phyloP scores from a whole-genome alignment of 257 asterid species.

The Solanum megistacrolobum region DNA sequence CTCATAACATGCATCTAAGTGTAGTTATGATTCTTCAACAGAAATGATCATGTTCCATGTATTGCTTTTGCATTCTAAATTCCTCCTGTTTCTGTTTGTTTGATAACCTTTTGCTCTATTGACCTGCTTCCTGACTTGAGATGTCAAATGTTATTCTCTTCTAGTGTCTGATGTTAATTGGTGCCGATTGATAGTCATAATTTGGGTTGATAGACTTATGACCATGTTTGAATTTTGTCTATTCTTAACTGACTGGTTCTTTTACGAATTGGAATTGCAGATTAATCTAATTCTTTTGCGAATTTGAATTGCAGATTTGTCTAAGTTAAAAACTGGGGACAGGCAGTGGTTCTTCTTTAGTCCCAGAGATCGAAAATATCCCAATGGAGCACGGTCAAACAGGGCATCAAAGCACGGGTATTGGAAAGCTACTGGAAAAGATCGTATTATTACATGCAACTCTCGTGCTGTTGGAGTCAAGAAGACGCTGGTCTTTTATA shows the following conservation, averaged over 20 bases:
- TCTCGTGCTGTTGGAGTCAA: slow-evolving; percentile 71
- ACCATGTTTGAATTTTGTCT: background rate
- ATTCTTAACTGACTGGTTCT: slow-evolving; percentile 1
- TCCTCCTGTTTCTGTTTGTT: background rate
- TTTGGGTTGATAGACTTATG: background rate
- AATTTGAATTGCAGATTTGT: slow-evolving; percentile 47
- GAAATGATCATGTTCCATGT: background rate
- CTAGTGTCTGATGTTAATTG: background rate
- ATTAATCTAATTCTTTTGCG: slow-evolving; percentile 28
- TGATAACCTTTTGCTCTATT: background rate
- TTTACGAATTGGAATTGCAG: slow-evolving; percentile 29
- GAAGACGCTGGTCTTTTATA: slow-evolving; percentile 82
- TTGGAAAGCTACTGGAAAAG: slow-evolving; percentile 96
- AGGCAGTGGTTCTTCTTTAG: slow-evolving; percentile 92
- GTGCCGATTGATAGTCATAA: background rate
- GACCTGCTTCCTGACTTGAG: background rate
- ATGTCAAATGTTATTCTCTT: background rate
- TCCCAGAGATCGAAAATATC: slow-evolving; percentile 84
- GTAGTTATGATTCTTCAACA: background rate
- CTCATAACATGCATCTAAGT: background rate
- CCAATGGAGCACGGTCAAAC: slow-evolving; percentile 78
- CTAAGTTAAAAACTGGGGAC: slow-evolving; percentile 78
- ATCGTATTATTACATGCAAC: slow-evolving; percentile 51
- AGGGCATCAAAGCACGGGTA: slow-evolving; percentile 77
- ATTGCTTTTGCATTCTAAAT: background rate